A percentile compares a stretch with the other conserved stretches of the same genome.
Evolutionary conservation across 441 rosid genomes (phyloP).

Genomic region (Pelargonium exstipulatum): DNA sequence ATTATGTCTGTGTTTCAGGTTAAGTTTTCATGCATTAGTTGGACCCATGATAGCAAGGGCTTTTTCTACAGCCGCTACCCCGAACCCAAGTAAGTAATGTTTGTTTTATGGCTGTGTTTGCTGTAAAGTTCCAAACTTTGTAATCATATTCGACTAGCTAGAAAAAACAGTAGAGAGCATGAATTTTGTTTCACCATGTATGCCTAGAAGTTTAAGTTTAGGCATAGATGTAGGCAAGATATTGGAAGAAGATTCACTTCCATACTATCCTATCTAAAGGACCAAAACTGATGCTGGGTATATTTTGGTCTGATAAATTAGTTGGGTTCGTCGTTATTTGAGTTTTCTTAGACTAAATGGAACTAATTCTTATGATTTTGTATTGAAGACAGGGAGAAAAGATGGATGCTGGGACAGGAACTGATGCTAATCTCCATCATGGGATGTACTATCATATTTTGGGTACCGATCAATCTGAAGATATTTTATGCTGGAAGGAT

Average conservation of each 20-base stretch:
- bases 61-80: slow-evolving; percentile 92
- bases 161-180: too few species aligned
- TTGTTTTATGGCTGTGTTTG: not conserved
- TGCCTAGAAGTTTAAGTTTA: too few species aligned
- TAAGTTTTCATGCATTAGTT: slow-evolving; percentile 62
- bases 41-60: slow-evolving; percentile 84
- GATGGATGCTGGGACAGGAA: slow-evolving; percentile 91
- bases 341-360: not conserved
- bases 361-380: not conserved
- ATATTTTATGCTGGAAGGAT: slow-evolving; percentile 89
- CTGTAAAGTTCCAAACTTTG: not conserved
- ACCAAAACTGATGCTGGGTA: not conserved
- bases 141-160: too few species aligned
- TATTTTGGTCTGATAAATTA: not conserved
- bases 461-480: slow-evolving; percentile 79
- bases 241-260: not conserved
- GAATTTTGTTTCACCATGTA: too few species aligned
- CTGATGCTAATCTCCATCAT: slow-evolving; percentile 62
- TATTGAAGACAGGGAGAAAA: slow-evolving; percentile 61
- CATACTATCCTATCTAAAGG: not conserved
- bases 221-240: too few species aligned
- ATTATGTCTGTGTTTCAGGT: slow-evolving; percentile 40
- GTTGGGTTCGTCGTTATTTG: not conserved
- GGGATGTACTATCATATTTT: slow-evolving; percentile 73
- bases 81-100: slow-evolving; percentile 57